phyloP scores from a whole-genome alignment of 2,329 filamentous ascomycete species.

The Sporothrix variecibatus region DNA sequence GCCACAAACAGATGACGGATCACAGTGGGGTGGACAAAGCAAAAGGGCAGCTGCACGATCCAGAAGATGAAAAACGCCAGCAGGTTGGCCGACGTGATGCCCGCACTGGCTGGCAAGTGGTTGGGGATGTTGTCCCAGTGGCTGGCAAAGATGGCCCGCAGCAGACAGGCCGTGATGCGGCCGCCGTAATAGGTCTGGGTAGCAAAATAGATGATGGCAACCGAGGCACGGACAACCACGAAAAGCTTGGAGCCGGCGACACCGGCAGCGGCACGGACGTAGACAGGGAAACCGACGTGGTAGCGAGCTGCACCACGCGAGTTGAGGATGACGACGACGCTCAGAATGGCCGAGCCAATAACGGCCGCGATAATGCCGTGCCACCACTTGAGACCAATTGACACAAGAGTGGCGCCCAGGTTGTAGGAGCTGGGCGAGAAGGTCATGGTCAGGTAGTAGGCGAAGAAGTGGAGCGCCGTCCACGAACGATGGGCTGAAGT shows the following conservation, averaged over 20 bases:
- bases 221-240: slow-evolving; percentile 37
- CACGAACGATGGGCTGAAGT: slow-evolving; percentile 31
- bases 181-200: slow-evolving; percentile 38
- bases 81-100: slow-evolving; percentile 42
- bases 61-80: slow-evolving; percentile 42
- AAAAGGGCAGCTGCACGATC: slow-evolving; percentile 43
- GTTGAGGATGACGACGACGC: slow-evolving; percentile 40
- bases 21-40: slow-evolving; percentile 46
- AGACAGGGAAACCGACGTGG: slow-evolving; percentile 41
- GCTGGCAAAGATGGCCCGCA: slow-evolving; percentile 38
- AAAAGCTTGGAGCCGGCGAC: slow-evolving; percentile 45
- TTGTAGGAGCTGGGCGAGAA: slow-evolving; percentile 41
- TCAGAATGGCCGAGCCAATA: slow-evolving; percentile 38
- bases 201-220: neutral
- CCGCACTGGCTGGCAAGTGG: slow-evolving; percentile 40
- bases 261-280: slow-evolving; percentile 38
- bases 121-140: slow-evolving; percentile 44
- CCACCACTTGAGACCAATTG: slow-evolving; percentile 39
- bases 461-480: slow-evolving; percentile 37
- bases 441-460: slow-evolving; percentile 39
- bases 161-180: slow-evolving; percentile 38
- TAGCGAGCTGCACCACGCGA: slow-evolving; percentile 40
- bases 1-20: slow-evolving; percentile 48
- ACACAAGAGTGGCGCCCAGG: slow-evolving; percentile 37
- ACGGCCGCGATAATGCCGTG: slow-evolving; percentile 38